Conservation (phyloP, 768 basidiomycete genomes). For the Nevesoporus exiguus region DNA sequence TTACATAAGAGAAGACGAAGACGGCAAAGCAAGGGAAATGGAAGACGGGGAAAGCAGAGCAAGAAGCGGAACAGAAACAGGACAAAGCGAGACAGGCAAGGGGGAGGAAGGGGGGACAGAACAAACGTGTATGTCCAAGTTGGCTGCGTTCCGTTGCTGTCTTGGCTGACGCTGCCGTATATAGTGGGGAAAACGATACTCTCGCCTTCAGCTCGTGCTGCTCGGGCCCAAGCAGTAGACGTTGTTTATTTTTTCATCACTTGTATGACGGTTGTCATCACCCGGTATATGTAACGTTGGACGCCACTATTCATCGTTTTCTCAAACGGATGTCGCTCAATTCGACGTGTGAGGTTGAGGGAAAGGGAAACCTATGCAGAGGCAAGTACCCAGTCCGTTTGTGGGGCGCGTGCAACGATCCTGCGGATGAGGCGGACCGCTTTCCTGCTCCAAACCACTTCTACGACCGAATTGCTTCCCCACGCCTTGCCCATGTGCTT, state of each 20-base stretch:
- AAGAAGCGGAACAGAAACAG: neutral
- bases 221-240: neutral
- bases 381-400: neutral
- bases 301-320: neutral
- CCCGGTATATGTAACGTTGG: conserved; percentile 6
- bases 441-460: conserved; percentile 46
- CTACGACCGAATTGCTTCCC: conserved; percentile 42
- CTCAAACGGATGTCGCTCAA: neutral
- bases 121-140: conserved; percentile 15
- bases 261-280: neutral
- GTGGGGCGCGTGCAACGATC: too few relatives aligned
- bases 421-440: too few relatives aligned
- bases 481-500: conserved; percentile 26
- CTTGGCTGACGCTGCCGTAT: neutral
- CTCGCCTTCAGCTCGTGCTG: neutral
- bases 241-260: conserved; percentile 8
- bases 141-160: neutral
- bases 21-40: neutral
- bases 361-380: too few relatives aligned
- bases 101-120: too few relatives aligned
- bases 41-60: neutral
- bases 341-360: neutral
- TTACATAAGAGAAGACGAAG: neutral
- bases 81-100: too few relatives aligned
- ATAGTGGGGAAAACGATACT: conserved; percentile 1